These are phyloP conservation scores for Olyra latifolia DNA, from an alignment of 176 grass and related monocot genomes.

Conservation along the genomic window DNA sequence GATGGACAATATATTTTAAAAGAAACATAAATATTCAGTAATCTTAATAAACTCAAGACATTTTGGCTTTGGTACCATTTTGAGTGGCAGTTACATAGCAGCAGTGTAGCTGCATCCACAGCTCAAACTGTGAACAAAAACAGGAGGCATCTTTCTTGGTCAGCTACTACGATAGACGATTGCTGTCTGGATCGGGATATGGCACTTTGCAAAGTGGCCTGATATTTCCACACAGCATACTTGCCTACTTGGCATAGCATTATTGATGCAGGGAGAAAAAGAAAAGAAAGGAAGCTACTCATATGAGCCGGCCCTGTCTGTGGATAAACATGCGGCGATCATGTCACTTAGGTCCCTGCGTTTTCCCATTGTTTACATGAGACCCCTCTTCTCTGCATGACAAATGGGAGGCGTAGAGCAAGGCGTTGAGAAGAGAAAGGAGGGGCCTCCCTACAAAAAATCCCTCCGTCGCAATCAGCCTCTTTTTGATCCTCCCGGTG, in stretches of 20 bases:
- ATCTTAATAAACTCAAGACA: too few species aligned
- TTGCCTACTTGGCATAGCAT: neutral
- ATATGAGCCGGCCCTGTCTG: neutral
- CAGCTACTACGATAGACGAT: too few species aligned
- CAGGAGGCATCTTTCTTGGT: neutral
- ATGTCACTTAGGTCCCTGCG: neutral
- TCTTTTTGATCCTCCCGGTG: neutral
- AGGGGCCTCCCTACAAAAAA: neutral
- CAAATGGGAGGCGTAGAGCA: neutral
- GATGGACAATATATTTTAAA: too few species aligned
- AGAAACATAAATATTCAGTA: too few species aligned
- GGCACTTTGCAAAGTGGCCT: neutral
- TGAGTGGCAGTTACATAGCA: neutral
- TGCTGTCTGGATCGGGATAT: neutral
- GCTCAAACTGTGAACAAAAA: neutral
- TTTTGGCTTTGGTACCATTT: too few species aligned
- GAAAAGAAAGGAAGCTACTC: neutral
- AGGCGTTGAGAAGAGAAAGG: neutral
- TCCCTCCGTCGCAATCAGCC: neutral
- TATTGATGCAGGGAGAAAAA: neutral
- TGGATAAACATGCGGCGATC: conserved; percentile 22
- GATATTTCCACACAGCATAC: neutral
- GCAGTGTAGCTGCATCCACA: neutral
- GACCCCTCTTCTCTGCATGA: neutral
- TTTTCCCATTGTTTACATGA: too few species aligned